Base-by-base conservation (phyloP, 345 rosid species). In the Populus tremula region DNA sequence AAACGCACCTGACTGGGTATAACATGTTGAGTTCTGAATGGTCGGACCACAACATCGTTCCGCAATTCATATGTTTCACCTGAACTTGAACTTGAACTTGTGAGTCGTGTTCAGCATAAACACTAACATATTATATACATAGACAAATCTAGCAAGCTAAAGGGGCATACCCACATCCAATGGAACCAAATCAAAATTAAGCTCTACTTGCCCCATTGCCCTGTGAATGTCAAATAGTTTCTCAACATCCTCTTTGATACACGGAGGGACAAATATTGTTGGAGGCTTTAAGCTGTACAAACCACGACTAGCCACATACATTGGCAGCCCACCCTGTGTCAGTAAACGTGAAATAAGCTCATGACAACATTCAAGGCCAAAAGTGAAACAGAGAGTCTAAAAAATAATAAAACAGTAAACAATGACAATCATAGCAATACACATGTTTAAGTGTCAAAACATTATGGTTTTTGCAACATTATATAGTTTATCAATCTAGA, bases 41-140 rank as follows among this genome's bases (percentile, higher is more conserved):
- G 99, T 49, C 93, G 84, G 56, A 93, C 96, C 69, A 93, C 96
- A 76, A 91, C 86, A 76, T 95, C 90, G 82, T 92, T 92, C 33
- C 98, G 84, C 84, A 93, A 71, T 87, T 95, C 96, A 77, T 92
- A 95, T 0, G 98, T 95, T 82, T 95, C 98, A 81, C 98, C 98
- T 94, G 88, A 83, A 80, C 56, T 76, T 67, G 74, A 83, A 80
- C 62, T 74, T 67, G 74, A 66, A 39, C 56, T 68, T 36, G 59
- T 11, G 72, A 78, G 71, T 75, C 17, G 79, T 31, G 67, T 62
- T 74, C 33, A 62, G 47, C 53, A 56, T 31, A 35, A 50, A 65
- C 13, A 59, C 47, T 20, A 67, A 67, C 17, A 66, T 6, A 13
- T 39, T 17, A 11, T 21, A 43, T 9, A 39, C 2, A 45, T 3